Conservation (phyloP, 2,329 filamentous ascomycete species). For the Penicillium expansum region DNA sequence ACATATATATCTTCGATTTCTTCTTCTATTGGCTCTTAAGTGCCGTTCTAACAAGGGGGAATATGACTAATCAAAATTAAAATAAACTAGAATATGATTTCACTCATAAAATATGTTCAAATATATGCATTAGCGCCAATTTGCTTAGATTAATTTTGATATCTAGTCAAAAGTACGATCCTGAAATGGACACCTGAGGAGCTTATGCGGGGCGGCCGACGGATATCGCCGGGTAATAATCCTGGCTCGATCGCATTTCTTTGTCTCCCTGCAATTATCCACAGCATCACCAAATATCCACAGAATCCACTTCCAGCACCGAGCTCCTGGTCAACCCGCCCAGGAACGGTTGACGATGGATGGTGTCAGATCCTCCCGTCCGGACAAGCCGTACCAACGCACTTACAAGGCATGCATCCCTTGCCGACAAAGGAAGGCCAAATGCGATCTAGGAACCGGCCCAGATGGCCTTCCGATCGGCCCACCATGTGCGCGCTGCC, state of each 20-base stretch:
- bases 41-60: too few species aligned
- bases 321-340: conserved; percentile 17
- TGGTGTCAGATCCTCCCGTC: conserved; percentile 23
- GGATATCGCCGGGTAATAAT: conserved; percentile 9
- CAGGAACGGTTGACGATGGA: conserved; percentile 23
- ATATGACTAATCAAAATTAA: too few species aligned
- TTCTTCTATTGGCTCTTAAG: background rate
- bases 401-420: conserved; percentile 56
- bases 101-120: background rate
- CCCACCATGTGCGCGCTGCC: conserved; percentile 49
- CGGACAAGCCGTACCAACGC: conserved; percentile 47
- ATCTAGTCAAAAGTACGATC: background rate
- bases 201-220: background rate
- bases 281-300: conserved; percentile 16
- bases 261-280: conserved; percentile 10
- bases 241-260: background rate
- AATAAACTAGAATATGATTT: background rate
- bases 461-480: conserved; percentile 40
- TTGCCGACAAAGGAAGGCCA: conserved; percentile 53
- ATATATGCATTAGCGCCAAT: background rate
- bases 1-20: background rate
- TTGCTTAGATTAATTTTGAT: background rate
- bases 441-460: conserved; percentile 48
- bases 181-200: background rate
- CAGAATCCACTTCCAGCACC: conserved; percentile 12